These are phyloP conservation scores for Emericellopsis atlantica DNA, from an alignment of 2,329 filamentous ascomycete genomes.

Conservation along the genomic window DNA sequence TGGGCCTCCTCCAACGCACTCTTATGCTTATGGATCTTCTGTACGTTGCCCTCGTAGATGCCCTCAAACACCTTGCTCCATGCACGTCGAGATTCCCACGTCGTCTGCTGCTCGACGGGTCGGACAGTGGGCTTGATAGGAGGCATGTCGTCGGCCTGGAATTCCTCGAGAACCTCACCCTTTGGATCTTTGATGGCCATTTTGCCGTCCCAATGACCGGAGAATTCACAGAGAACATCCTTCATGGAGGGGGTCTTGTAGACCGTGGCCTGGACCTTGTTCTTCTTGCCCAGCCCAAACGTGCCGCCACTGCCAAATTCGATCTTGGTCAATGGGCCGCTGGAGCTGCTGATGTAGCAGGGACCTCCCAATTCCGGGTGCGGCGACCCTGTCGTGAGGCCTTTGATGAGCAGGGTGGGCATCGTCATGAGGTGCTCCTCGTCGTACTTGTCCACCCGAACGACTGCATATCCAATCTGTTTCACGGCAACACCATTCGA, in stretches of 20 bases:
- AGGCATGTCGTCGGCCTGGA: slow-evolving; percentile 20
- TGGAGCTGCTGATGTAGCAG: slow-evolving; percentile 30
- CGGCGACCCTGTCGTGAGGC: slow-evolving; percentile 30
- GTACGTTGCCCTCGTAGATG: slow-evolving; percentile 63
- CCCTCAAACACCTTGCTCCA: slow-evolving; percentile 68
- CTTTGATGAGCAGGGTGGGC: slow-evolving; percentile 32
- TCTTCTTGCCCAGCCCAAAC: slow-evolving; percentile 21
- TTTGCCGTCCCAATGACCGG: slow-evolving; percentile 3
- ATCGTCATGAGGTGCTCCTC: slow-evolving; percentile 37
- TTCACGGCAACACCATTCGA: slow-evolving; percentile 29
- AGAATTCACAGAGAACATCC: slow-evolving; percentile 3
- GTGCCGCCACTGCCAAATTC: slow-evolving; percentile 29
- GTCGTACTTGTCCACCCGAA: slow-evolving; percentile 33
- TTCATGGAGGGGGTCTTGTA: slow-evolving; percentile 16
- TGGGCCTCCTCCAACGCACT: slow-evolving; percentile 72
- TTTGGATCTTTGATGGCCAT: slow-evolving; percentile 16
- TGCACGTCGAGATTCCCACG: slow-evolving; percentile 67
- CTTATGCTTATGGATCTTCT: slow-evolving; percentile 59
- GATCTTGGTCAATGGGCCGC: slow-evolving; percentile 31
- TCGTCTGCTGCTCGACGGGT: slow-evolving; percentile 55
- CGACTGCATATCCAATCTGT: slow-evolving; percentile 34
- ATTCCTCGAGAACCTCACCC: slow-evolving; percentile 20
- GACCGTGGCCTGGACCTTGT: slow-evolving; percentile 14
- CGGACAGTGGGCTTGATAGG: slow-evolving; percentile 16
- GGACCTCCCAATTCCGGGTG: slow-evolving; percentile 34